Evolutionary conservation across 352 stramenopile genomes (phyloP), one percentile per base, ranked within the genome.

Genomic region (Phytophthora palmivora): DNA sequence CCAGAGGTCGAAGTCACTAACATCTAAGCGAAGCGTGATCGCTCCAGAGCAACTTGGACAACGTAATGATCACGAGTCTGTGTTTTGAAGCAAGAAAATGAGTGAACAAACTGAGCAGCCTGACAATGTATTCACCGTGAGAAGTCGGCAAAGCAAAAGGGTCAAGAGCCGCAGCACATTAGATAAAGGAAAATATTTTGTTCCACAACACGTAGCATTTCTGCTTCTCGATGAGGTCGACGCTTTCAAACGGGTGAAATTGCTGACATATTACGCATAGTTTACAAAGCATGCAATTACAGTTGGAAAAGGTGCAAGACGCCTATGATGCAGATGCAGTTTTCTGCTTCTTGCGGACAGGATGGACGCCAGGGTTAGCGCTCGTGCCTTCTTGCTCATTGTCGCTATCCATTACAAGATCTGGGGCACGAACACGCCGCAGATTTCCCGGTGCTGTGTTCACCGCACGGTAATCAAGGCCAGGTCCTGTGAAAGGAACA

Each of bases 391-490:
- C 69, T 51, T 76, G 66, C 21, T 76, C 62, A 2, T 44, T 63
- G 48, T 70, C 72, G 44, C 67, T 77, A 51, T 80, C 68, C 30
- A 75, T 57, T 0, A 63, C 30, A 22, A 74, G 58, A n/a, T 70
- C 33, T 9, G 70, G 56, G 10, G 50, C 56, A 61, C 49, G 63
- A 7, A 33, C 45, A 41, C 57, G 22, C 3, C 50, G 21, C 38
- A 62, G 21, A 21, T 67, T 56, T 39, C 38, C 48, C 41, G 68
- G 67, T 45, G 45, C 59, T 15, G 72, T 67, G 34, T 92, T 92
- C n/a, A 92, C 81, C 15, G 83, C 83, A 12, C 83, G 80, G 15
- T 92, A 58, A 92, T 92, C 57, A 92, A 68, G 6, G 81, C 83
- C 32, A 92, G 46, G 48, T 92, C 81, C 82, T 91, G 48, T 24